Percentiles rank a stretch among this genome's conserved stretches.
Evolutionary conservation across 176 grass and related monocot genomes (phyloP).

Genomic region (Neostapfia colusana): DNA sequence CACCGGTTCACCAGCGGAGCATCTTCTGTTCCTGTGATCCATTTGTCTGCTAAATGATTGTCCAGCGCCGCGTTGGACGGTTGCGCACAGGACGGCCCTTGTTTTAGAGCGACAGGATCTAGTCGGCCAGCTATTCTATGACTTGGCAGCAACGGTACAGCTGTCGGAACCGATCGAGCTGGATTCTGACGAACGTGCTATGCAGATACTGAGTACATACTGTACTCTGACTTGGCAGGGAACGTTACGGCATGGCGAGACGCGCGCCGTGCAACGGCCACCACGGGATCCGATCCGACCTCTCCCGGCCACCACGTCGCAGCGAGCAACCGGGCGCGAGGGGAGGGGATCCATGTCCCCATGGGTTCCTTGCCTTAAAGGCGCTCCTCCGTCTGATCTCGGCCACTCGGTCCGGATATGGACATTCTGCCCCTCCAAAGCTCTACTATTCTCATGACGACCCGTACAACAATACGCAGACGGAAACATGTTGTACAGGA

Average conservation of each 20-base stretch:
- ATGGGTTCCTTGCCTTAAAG: slow-evolving; percentile 26
- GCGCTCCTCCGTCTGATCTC: neutral
- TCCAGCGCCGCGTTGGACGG: slow-evolving; percentile 20
- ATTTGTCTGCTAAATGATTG: slow-evolving; percentile 40
- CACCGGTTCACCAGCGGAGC: slow-evolving; percentile 39
- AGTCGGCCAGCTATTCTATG: slow-evolving; percentile 27
- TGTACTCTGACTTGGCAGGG: neutral
- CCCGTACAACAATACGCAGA: no score
- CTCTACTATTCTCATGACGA: neutral
- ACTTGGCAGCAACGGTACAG: neutral
- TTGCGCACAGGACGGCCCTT: neutral
- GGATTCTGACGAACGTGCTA: no score
- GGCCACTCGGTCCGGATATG: slow-evolving; percentile 29
- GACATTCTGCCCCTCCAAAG: neutral
- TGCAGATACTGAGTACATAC: neutral
- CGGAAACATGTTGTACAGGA: neutral
- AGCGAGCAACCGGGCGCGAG: no score
- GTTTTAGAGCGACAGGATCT: slow-evolving; percentile 1
- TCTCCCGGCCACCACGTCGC: neutral
- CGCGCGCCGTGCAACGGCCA: neutral
- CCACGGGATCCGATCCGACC: slow-evolving; percentile 42
- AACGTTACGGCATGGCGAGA: neutral
- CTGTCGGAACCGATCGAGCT: neutral
- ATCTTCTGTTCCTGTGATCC: slow-evolving; percentile 32
- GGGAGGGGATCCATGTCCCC: slow-evolving; percentile 14